Conservation (phyloP, 2,329 filamentous ascomycete genomes). For the Elsinoe arachidis region DNA sequence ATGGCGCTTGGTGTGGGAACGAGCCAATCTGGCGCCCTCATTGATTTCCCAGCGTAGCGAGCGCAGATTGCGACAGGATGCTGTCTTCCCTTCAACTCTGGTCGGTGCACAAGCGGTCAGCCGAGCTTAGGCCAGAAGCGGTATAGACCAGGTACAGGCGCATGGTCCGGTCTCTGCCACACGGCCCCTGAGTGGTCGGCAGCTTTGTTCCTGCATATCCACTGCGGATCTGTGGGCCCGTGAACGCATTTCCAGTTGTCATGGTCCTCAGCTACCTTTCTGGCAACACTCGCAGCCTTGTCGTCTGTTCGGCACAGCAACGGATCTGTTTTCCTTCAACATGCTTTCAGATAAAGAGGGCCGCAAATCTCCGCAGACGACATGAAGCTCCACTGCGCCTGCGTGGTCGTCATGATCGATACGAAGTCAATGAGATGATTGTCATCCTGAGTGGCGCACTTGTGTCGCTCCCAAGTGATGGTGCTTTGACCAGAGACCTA, state of each 20-base stretch:
- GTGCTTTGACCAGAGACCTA: neutral
- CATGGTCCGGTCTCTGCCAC: constrained; percentile 6
- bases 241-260: constrained; percentile 9
- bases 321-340: neutral
- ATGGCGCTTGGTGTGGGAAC: neutral
- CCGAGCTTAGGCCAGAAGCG: neutral
- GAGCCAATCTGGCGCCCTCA: constrained; percentile 11
- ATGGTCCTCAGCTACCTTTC: neutral
- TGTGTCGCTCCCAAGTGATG: neutral
- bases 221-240: constrained; percentile 1
- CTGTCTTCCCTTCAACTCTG: constrained; percentile 3
- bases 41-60: constrained; percentile 8
- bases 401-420: neutral
- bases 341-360: neutral
- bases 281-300: neutral
- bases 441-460: neutral
- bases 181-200: constrained; percentile 8
- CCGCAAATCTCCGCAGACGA: constrained; percentile 1
- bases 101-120: constrained; percentile 8
- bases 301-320: constrained; percentile 1
- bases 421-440: neutral
- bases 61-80: constrained; percentile 10
- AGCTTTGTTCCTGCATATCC: constrained; percentile 9
- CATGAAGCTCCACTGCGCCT: neutral
- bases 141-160: constrained; percentile 8